Conservation (phyloP, 164 flowering plant species). For the Tetrastigma voinierianum region DNA sequence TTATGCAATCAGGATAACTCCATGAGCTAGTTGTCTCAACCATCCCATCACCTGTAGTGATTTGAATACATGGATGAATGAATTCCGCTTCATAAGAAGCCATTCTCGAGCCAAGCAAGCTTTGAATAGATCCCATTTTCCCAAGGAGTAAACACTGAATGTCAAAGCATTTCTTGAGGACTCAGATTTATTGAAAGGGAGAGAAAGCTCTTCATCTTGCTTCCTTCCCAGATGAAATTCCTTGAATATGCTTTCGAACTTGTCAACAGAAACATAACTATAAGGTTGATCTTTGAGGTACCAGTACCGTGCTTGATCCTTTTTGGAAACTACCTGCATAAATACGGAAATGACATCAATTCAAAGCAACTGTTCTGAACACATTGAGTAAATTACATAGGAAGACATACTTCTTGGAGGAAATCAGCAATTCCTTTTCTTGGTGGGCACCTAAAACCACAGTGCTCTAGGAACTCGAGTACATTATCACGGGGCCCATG, state of each 20-base stretch:
- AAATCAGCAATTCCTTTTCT: slow-evolving; percentile 49
- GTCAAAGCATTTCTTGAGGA: slow-evolving; percentile 26
- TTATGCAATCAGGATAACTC: not conserved
- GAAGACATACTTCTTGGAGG: slow-evolving; percentile 40
- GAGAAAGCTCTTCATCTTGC: slow-evolving; percentile 22
- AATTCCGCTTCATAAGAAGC: slow-evolving; percentile 46
- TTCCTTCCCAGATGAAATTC: slow-evolving; percentile 26
- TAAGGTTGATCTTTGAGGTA: slow-evolving; percentile 17
- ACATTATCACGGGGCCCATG: slow-evolving; percentile 39
- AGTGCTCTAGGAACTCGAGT: slow-evolving; percentile 34
- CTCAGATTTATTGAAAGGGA: slow-evolving; percentile 17
- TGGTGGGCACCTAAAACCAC: slow-evolving; percentile 46
- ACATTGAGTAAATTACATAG: not conserved
- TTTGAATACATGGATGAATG: slow-evolving; percentile 38
- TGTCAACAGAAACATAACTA: slow-evolving; percentile 24
- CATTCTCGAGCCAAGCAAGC: slow-evolving; percentile 44
- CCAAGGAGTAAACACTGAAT: slow-evolving; percentile 26
- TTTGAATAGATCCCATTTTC: slow-evolving; percentile 38
- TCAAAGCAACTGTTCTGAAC: not conserved
- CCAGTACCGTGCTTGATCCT: slow-evolving; percentile 59
- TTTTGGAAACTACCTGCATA: slow-evolving; percentile 38
- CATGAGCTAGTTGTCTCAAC: not conserved
- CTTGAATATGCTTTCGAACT: slow-evolving; percentile 21
- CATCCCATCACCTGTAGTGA: slow-evolving; percentile 30
- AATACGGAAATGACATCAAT: not conserved